phyloP scores from a whole-genome alignment of 2,329 filamentous ascomycete species.

The Penicillium sp. region DNA sequence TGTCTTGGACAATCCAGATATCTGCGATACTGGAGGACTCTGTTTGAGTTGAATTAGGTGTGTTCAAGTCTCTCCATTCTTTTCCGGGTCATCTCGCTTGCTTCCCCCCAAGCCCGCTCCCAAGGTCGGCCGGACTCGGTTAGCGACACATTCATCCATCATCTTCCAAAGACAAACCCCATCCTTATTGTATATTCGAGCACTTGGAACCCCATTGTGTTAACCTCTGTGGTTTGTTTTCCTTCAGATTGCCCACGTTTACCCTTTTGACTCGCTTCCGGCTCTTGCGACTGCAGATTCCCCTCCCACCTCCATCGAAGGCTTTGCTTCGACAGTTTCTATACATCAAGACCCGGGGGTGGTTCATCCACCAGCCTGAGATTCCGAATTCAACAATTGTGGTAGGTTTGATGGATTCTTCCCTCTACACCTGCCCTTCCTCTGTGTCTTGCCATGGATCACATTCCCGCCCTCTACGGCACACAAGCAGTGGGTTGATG shows the following conservation, averaged over 20 bases:
- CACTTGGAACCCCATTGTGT: constrained; percentile 25
- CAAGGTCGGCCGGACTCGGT: constrained; percentile 35
- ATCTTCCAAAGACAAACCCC: constrained; percentile 10
- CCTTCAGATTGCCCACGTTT: constrained; percentile 30
- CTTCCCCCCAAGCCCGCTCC: constrained; percentile 28
- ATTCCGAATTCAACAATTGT: constrained; percentile 32
- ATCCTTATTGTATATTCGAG: constrained; percentile 22
- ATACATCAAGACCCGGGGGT: constrained; percentile 34
- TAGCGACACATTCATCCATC: constrained; percentile 21
- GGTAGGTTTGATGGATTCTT: constrained; percentile 41
- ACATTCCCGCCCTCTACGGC: constrained; percentile 24
- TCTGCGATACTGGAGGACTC: constrained; percentile 34
- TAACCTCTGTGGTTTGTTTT: constrained; percentile 25
- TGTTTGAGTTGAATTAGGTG: constrained; percentile 34
- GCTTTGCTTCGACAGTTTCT: constrained; percentile 22
- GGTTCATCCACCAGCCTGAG: constrained; percentile 31
- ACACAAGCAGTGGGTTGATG: constrained; percentile 37
- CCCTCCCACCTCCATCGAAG: constrained; percentile 37
- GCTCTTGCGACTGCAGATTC: constrained; percentile 38
- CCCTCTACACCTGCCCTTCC: constrained; percentile 26
- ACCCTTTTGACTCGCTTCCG: constrained; percentile 36
- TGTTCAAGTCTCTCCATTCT: constrained; percentile 34
- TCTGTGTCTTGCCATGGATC: constrained; percentile 30
- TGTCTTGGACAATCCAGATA: constrained; percentile 21
- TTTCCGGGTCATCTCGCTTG: constrained; percentile 36